Conservation (phyloP, 2,329 filamentous ascomycete genomes). For the Alternaria arborescens region DNA sequence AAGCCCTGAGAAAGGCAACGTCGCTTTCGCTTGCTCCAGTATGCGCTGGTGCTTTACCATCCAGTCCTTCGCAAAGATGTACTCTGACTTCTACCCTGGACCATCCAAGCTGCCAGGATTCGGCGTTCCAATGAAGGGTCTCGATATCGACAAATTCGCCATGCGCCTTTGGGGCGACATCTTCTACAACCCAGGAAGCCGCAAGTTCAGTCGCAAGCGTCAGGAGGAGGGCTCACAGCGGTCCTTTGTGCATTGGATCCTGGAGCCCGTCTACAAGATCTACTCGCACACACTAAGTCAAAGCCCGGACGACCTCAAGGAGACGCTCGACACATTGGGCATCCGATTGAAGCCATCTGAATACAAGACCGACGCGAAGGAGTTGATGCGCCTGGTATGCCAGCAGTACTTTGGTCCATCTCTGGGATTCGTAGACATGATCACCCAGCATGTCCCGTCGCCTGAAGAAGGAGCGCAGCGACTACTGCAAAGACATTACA, state of each 20-base stretch:
- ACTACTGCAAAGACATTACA: constrained; percentile 87
- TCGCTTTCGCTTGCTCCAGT: constrained; percentile 91
- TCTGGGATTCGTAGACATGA: constrained; percentile 93
- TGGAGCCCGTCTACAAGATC: constrained; percentile 97
- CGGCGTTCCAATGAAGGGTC: constrained; percentile 44
- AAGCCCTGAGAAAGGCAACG: constrained; percentile 96
- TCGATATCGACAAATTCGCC: constrained; percentile 85
- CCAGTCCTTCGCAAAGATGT: constrained; percentile 95
- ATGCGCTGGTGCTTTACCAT: constrained; percentile 98
- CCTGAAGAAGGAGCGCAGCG: constrained; percentile 79
- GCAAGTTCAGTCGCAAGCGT: constrained; percentile 89
- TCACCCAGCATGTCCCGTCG: constrained; percentile 87
- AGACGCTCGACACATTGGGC: constrained; percentile 78
- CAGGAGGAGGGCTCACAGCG: constrained; percentile 81
- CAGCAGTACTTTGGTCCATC: constrained; percentile 94
- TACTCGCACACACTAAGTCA: constrained; percentile 95
- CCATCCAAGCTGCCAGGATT: constrained; percentile 44
- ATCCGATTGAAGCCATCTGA: constrained; percentile 92
- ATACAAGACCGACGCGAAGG: constrained; percentile 87
- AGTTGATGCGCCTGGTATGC: constrained; percentile 87
- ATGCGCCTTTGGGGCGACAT: constrained; percentile 93
- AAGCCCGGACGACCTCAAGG: constrained; percentile 82
- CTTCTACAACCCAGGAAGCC: constrained; percentile 90
- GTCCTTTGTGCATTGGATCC: constrained; percentile 91
- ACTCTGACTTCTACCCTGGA: constrained; percentile 84